These are phyloP conservation scores for Beverwykella pulmonaria DNA, from an alignment of 495 filamentous ascomycete genomes.

Conservation along the genomic window DNA sequence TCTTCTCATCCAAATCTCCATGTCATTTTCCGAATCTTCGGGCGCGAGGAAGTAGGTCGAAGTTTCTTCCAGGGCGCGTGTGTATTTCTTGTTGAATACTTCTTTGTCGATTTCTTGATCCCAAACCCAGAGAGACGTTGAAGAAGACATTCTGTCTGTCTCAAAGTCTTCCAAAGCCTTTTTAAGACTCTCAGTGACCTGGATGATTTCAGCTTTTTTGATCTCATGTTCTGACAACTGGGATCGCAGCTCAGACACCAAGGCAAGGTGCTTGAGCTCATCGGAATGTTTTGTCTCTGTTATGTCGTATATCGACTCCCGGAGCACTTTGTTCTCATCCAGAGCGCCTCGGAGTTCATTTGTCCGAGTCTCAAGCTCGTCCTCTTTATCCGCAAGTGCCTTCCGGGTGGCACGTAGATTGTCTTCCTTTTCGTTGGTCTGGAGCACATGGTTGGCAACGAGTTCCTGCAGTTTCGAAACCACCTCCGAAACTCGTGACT, in stretches of 20 bases:
- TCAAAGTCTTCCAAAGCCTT: slow-evolving; percentile 2
- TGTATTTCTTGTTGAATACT: slow-evolving; percentile 4
- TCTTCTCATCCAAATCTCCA: slow-evolving; percentile 4
- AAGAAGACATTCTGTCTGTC: slow-evolving; percentile 4
- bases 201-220: slow-evolving; percentile 1
- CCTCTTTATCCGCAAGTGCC: slow-evolving; percentile 1
- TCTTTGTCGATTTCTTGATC: slow-evolving; percentile 7
- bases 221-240: slow-evolving; percentile 2
- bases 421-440: slow-evolving; percentile 2
- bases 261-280: not conserved
- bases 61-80: not conserved
- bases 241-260: slow-evolving; percentile 4
- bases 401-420: slow-evolving; percentile 1
- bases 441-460: not conserved
- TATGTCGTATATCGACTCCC: not conserved
- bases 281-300: not conserved
- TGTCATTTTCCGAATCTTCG: not conserved
- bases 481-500: slow-evolving; percentile 4
- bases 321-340: not conserved
- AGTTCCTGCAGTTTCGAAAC: slow-evolving; percentile 6
- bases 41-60: not conserved
- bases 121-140: slow-evolving; percentile 3
- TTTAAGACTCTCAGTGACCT: slow-evolving; percentile 2
- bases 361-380: not conserved
- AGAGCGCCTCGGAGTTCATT: not conserved